Base-by-base conservation (phyloP, 176 grass and related monocot genomes). In the Phoenix dactylifera region DNA sequence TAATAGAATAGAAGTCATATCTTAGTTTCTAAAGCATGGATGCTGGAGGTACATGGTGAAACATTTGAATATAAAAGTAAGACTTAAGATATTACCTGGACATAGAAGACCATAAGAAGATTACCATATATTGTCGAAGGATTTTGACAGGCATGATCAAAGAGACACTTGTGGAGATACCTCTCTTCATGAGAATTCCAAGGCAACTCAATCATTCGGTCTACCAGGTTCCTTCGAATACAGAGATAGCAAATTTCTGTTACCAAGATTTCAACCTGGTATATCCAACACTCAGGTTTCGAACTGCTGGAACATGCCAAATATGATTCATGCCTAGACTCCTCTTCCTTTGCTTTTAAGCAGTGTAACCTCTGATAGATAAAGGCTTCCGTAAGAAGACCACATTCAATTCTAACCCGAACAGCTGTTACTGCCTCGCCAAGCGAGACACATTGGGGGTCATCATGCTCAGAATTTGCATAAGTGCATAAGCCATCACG, bases 21-120 rank as follows among this genome's bases (percentile, higher is more conserved):
- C 35, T 12, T 44, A 44, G 35, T 14, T 14, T 44, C 35, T 14
- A 44, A 44, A 14, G 7, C 35, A 44, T 44, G 35, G 35, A 44
- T 44, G 10, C 35, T 49, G 19, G 50, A 49, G 55, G 57, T 30
- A 4, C 29, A 51, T 55, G 62, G 56, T 54, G 64, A 32, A 77
- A 30, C 16, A 63, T 48, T 63, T 32, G 22, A 69, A 29, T 44
- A 26, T 55, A 0, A 9, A 62, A 15, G 0, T 18, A 51, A 64
- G 52, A 24, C 22, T 14, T 53, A 29, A 20, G 1, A 68, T 55
- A 68, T 68, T 50, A 91, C 92, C 92, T 87, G 87, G 56, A 97
- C 86, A 55, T 97, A 97, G 70, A 88, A 97, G 60, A 97, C 87
- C 26, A 91, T 84, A 72, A 96, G 77, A 57, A 97, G 78, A 65